Evolutionary conservation across 345 rosid species (phyloP), one percentile per base, ranked within the genome.

Genomic region (Gossypium mustelinum): DNA sequence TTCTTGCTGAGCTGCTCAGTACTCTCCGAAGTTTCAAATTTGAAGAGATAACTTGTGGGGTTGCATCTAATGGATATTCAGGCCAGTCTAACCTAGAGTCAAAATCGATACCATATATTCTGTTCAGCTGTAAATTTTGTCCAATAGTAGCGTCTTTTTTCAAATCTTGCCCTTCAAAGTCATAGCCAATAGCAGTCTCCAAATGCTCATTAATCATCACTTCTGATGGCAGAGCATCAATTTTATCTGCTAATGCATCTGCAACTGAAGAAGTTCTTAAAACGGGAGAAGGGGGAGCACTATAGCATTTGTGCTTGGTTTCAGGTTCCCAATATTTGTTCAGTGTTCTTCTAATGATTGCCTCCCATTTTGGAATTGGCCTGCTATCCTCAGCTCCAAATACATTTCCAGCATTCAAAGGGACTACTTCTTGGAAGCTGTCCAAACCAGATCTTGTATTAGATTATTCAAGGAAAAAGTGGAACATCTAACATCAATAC

Each of bases 341-440:
- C 44, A 96, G 78, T 16, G 98, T 90, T 86, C 81, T 90, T 50
- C 99, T 86, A 72, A 96, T 90, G 81, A 92, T 82, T 34, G 92
- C 89, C 81, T 96, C 99, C 99, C 99, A 96, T 82, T 82, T 90
- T 0, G 85, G 88, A 76, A 96, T 96, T 7, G 98, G 99, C 73
- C 88, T 84, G 80, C 70, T 81, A 65, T 92, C 96, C 86, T 96
- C 99, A 55, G 99, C 97, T 72, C 99, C 99, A 10, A 96, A 81
- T 14, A 96, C 95, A 61, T 96, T 96, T 48, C 94, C 98, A 43
- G 99, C 97, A 85, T 81, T 96, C 88, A 96, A 62, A 47, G 99
- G 98, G 73, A 96, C 99, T 34, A 93, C 93, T 85, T 96, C 99
- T 79, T 96, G 98, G 77, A 96, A 90, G 73, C 99, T 96, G 79